Evolutionary conservation across 225 moss, liverwort and hornwort genomes (phyloP), one percentile per base, ranked within the genome.

Genomic region (Physcomitrellopsis africana): DNA sequence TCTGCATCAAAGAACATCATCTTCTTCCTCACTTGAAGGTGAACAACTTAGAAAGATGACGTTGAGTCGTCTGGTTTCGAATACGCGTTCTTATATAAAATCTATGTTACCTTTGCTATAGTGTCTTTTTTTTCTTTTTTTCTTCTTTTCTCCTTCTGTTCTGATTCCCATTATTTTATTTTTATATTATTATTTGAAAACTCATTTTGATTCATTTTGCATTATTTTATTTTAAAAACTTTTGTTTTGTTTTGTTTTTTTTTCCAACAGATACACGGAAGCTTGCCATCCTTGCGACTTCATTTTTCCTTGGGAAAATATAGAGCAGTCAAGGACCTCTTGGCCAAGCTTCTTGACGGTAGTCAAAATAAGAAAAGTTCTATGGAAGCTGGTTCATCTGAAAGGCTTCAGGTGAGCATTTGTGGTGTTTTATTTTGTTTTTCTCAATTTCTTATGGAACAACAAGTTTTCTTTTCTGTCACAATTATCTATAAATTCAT

Each of bases 291-390:
- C 47, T 82, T 96, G 48, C 85, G 80, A 64, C 73, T 87, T 81
- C 89, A 90, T 84, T 66, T 96, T 55, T 94, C 96, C 60, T 58
- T 90, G 54, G 87, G 78, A 72, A 96, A 94, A 72, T 92, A 80
- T 78, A 84, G 85, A 73, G 90, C 84, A 62, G 69, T 91, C 19
- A 91, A 66, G 75, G 77, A 76, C 71, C 79, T 94, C 78, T 68
- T 86, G 54, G 73, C 84, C 59, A 89, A 88, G 74, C 82, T 96
- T 37, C 51, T 85, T 27, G 69, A 77, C 23, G 67, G 80, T 69
- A 73, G 71, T 55, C 81, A 77, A 44, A 43, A 65, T 49, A 49
- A 55, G 72, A 77, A 77, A 53, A 62, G 37, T 73, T 56, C 67
- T 52, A 17, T 70, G 53, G 76, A 80, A 57, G 75, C 29, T 47